Evolutionary conservation across 2,329 filamentous ascomycete genomes (phyloP).

Genomic region (Aspergillus sp.): DNA sequence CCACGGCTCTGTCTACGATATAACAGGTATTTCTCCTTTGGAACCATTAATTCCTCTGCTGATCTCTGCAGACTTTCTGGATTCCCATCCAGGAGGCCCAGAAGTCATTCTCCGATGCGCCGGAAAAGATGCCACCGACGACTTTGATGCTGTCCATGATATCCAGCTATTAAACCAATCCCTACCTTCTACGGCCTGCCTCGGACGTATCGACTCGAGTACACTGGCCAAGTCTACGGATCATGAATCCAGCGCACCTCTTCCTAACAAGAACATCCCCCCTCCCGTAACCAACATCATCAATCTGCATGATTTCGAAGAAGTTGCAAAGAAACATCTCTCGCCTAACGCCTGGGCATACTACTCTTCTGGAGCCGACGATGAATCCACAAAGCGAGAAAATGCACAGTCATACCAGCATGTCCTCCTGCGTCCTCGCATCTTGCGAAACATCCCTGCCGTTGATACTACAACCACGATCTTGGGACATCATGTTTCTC

Average conservation of each 20-base stretch:
- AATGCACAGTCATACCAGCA: conserved; percentile 39
- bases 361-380: conserved; percentile 47
- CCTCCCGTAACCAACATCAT: conserved; percentile 28
- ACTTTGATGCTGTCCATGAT: conserved; percentile 30
- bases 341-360: conserved; percentile 30
- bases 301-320: conserved; percentile 34
- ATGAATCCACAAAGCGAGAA: conserved; percentile 41
- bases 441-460: conserved; percentile 34
- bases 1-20: conserved; percentile 47
- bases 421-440: conserved; percentile 43
- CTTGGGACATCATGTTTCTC: conserved; percentile 24
- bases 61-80: conserved; percentile 18
- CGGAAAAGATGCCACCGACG: conserved; percentile 29
- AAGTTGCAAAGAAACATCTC: conserved; percentile 25
- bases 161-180: conserved; percentile 22
- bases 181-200: conserved; percentile 17
- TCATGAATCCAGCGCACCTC: not conserved
- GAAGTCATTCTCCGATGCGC: conserved; percentile 28
- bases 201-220: conserved; percentile 18
- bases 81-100: conserved; percentile 28
- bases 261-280: not conserved
- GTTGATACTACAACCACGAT: conserved; percentile 32
- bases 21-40: conserved; percentile 28
- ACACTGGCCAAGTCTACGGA: conserved; percentile 1
- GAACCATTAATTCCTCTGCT: too few relatives aligned